Evolutionary conservation across 192 early-diverging fungal genomes (phyloP), one percentile per base, ranked within the genome.

Genomic region (Haplosporangium gracile): DNA sequence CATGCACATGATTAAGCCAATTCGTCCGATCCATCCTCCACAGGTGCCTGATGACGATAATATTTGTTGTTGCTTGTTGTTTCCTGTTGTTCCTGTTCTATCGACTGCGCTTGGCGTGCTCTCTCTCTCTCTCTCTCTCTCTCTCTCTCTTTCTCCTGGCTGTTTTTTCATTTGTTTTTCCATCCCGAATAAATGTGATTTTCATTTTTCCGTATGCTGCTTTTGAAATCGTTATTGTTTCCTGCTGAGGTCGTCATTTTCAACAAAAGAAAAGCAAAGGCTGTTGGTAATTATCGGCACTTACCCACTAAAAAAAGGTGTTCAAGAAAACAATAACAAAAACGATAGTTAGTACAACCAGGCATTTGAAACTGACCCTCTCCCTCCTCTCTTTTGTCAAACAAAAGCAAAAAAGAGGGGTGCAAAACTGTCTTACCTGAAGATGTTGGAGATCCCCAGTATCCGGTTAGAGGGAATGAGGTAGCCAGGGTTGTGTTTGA

Each of bases 381-480:
- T 73, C 5, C 24, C 1, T 2, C 55, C 32, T 1, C 11, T n/a
- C n/a, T 26, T n/a, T 2, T 45, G 13, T 45, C 43, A 65, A 65
- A 15, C 18, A 51, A 51, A 20, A 20, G 20, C 49, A 32, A 29
- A 32, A 65, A 32, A 65, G 60, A 24, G n/a, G 29, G 26, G 0
- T 3, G 26, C 49, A 20, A 20, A 18, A 65, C 2, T 65, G 26
- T 65, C 32, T 36, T 47, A 83, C 82, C 82, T 83, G 82, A 83
- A 7, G 82, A 49, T 45, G 82, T 83, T 20, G 82, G 82, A 18
- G 63, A 38, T 13, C 82, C 82, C 82, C 82, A 83, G 68, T 78
- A 83, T 13, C 82, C 82, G 24, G n/a, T 16, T 69, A 68, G 63
- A 16, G 71, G 34, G 26, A 68, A 26, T 4, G 82, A 36, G 18